Evolutionary conservation across 2,329 filamentous ascomycete genomes (phyloP).

Genomic region (Myriosclerotinia scirpicola): DNA sequence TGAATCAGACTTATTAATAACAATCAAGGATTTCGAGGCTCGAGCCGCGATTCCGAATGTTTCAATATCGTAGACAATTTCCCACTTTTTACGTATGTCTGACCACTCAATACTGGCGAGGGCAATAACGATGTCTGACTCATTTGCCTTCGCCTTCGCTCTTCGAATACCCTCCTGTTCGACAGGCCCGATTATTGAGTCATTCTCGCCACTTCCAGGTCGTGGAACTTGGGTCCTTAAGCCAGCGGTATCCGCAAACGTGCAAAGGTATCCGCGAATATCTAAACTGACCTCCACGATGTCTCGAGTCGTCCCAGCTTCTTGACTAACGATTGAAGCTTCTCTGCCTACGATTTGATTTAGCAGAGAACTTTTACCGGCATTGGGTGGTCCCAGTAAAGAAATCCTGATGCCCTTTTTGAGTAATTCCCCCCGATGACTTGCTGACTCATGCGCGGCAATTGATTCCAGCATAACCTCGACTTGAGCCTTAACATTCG

Average conservation of each 20-base stretch:
- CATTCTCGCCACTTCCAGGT: constrained; percentile 22
- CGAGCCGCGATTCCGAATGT: constrained; percentile 54
- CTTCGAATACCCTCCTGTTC: constrained; percentile 89
- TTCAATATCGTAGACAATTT: constrained; percentile 56
- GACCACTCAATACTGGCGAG: constrained; percentile 68
- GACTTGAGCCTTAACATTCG: constrained; percentile 67
- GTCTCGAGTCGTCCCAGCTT: constrained; percentile 92
- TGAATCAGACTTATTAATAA: constrained; percentile 63
- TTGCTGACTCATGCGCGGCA: constrained; percentile 69
- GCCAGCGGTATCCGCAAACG: constrained; percentile 94
- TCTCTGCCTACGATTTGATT: constrained; percentile 88
- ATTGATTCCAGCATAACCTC: constrained; percentile 61
- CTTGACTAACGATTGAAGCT: constrained; percentile 89
- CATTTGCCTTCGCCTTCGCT: constrained; percentile 75
- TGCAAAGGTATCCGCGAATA: constrained; percentile 84
- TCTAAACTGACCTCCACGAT: constrained; percentile 91
- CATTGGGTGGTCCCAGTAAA: constrained; percentile 87
- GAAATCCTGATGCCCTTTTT: constrained; percentile 83
- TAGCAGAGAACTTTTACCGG: constrained; percentile 90
- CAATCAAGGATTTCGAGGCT: constrained; percentile 52
- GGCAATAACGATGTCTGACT: constrained; percentile 83
- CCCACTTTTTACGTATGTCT: constrained; percentile 41
- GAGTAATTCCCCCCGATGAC: constrained; percentile 78
- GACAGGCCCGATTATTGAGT: constrained; percentile 62
- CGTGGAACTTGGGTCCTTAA: constrained; percentile 55